These are phyloP conservation scores for Phytophthora litchii DNA, from an alignment of 352 stramenopile genomes.

Conservation along the genomic window DNA sequence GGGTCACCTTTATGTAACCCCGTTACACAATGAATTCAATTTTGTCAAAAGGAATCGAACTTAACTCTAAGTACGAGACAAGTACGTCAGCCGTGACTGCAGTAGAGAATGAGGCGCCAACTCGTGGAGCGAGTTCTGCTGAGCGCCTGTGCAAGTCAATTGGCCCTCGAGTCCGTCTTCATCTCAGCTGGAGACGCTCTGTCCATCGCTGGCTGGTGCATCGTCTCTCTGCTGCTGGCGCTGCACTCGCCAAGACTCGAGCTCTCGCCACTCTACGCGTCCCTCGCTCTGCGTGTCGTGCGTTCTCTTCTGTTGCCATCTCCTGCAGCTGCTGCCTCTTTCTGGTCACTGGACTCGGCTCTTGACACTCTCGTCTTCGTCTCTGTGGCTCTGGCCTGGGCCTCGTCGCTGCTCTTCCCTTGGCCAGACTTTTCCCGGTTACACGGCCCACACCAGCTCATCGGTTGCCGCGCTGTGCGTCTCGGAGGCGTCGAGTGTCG, in stretches of 20 bases:
- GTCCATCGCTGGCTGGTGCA: slow-evolving; percentile 7
- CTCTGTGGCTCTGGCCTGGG: slow-evolving; percentile 26
- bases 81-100: background rate
- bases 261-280: slow-evolving; percentile 38
- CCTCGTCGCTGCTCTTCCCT: slow-evolving; percentile 54
- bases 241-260: slow-evolving; percentile 42
- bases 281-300: slow-evolving; percentile 16
- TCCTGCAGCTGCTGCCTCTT: slow-evolving; percentile 1
- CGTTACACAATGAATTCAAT: too few relatives aligned
- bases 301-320: slow-evolving; percentile 4
- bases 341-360: slow-evolving; percentile 3
- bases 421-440: slow-evolving; percentile 57
- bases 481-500: slow-evolving; percentile 63
- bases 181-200: background rate
- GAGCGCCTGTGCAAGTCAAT: slow-evolving; percentile 12
- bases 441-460: slow-evolving; percentile 43
- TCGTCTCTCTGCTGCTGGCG: slow-evolving; percentile 28
- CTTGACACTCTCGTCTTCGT: slow-evolving; percentile 11
- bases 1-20: too few relatives aligned
- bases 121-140: slow-evolving; percentile 19
- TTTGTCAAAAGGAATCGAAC: too few relatives aligned
- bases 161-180: slow-evolving; percentile 2
- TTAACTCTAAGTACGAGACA: background rate
- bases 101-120: slow-evolving; percentile 4
- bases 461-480: slow-evolving; percentile 49